phyloP scores from a whole-genome alignment of 192 early-diverging fungal genomes.

The Coemansia sp. region DNA sequence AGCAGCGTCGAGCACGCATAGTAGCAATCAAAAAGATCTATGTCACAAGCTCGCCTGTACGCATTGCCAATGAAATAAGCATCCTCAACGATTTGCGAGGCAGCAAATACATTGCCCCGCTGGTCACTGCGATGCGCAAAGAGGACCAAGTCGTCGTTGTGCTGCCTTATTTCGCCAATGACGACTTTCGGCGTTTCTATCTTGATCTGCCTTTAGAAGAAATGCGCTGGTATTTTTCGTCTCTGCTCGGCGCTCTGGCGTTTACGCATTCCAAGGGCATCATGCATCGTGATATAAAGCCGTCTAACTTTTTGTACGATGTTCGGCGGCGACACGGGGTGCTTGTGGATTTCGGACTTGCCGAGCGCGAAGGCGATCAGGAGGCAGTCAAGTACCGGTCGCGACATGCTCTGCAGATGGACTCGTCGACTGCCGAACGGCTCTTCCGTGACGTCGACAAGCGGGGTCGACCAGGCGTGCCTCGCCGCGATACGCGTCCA shows the following conservation, averaged over 20 bases:
- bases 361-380: conserved; percentile 61
- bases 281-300: conserved; percentile 94
- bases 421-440: conserved; percentile 43
- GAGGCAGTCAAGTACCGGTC: conserved; percentile 33
- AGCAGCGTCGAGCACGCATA: conserved; percentile 36
- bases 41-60: conserved; percentile 72
- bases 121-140: conserved; percentile 78
- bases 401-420: conserved; percentile 46
- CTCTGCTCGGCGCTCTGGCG: conserved; percentile 70
- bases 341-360: conserved; percentile 92
- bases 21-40: conserved; percentile 91
- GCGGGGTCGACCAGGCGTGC: conserved; percentile 45
- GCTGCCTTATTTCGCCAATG: conserved; percentile 81
- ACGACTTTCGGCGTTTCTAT: conserved; percentile 80
- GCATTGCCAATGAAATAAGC: conserved; percentile 82
- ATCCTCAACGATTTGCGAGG: conserved; percentile 75
- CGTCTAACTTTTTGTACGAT: conserved; percentile 92
- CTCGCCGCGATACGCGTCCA: conserved; percentile 59
- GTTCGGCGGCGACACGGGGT: conserved; percentile 69
- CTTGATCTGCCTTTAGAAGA: conserved; percentile 62
- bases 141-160: conserved; percentile 82
- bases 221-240: conserved; percentile 75
- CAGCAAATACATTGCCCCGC: conserved; percentile 69
- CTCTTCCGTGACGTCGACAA: conserved; percentile 48
- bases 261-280: conserved; percentile 71